Base-by-base conservation (phyloP, 2,329 filamentous ascomycete species). In the Fusarium humuli region DNA sequence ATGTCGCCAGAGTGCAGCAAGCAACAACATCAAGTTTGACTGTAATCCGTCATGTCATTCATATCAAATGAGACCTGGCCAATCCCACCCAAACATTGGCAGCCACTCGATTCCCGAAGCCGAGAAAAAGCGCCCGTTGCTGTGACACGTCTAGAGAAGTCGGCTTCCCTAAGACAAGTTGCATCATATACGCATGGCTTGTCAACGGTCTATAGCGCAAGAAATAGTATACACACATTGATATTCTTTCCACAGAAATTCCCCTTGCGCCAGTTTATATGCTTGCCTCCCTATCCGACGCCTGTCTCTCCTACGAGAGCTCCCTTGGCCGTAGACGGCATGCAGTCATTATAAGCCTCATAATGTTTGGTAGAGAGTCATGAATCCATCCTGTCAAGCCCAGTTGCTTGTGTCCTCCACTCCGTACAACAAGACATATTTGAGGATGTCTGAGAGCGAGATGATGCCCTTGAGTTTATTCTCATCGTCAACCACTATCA, bases 401-500 rank as follows among this genome's bases (percentile, higher is more conserved):
- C 71, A 76, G 53, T 58, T 67, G 50, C 65, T 67, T 61, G 69
- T 69, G 27, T 90, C 86, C 72, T 89, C 90, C 76, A 93, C 91
- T 55, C 93, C 93, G 73, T 93, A 88, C 23, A 97, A 85, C 70
- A 99, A 85, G 56, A 98, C 93, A 79, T 98, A 98, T 76, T 97
- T 94, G 72, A 99, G 87, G 72, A 99, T 98, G 81, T 99, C 96
- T 64, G 95, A 98, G 59, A 99, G 85, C 8, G 94, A 98, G 65
- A 99, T 90, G 57, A 99, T 89, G 48, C 96, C 96, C 79, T 91
- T 92, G 59, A 99, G 88, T 73, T 91, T 90, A 78, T 91, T 93
- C 54, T 94, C 88, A 71, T 98, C 94, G 79, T 99, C 94, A 61
- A 99, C 93, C 50, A 99, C 92, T 59, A 98, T 91, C 70, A 99